Evolutionary conservation across 208 protist genomes (phyloP), one percentile per base, ranked within the genome.

Genomic region (Angomonas ambiguus): DNA sequence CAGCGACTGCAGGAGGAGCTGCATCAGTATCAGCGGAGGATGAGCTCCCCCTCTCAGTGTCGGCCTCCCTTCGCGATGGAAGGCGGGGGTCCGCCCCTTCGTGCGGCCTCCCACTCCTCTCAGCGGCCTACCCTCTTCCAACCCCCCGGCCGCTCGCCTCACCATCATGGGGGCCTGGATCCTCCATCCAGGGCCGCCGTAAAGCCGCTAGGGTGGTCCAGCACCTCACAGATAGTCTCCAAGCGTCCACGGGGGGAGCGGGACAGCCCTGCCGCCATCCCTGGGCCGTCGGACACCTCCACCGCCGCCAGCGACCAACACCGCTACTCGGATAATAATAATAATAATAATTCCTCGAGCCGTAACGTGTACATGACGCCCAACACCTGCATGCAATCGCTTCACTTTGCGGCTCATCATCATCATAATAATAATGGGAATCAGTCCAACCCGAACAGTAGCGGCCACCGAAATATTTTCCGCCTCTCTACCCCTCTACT

Each of bases 401-500:
- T 31, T 18, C 63, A 35, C 16, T 30, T 25, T 30, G 27, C 16
- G 2, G 6, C 6, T 42, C 32, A 11, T 42, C 28, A 10, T 34
- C 28, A 57, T 22, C 18, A 28, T 22, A 57, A 28, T 28, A 57
- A 28, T 57, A 28, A 57, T 28, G 25, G 13, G n/a, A n/a, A n/a
- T n/a, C n/a, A n/a, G n/a, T n/a, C n/a, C 8, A 57, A 6, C 5
- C 28, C 28, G 11, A 60, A 31, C 28, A 34, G 55, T 41, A 64
- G 35, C 35, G 35, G n/a, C 49, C 34, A 64, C 2, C 34, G 45
- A 33, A 62, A 24, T 74, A 56, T 58, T 61, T 83, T 83, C 51
- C 76, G 74, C 58, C 74, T 91, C 6, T 48, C 74, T 69, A 91
- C 80, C 0, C 84, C 84, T 1, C 78, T 83, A 11, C 77, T 38